Percentiles rank a stretch among this genome's conserved stretches.
Conservation (phyloP, 164 flowering plant genomes). For the Dillenia suffruticosa region DNA sequence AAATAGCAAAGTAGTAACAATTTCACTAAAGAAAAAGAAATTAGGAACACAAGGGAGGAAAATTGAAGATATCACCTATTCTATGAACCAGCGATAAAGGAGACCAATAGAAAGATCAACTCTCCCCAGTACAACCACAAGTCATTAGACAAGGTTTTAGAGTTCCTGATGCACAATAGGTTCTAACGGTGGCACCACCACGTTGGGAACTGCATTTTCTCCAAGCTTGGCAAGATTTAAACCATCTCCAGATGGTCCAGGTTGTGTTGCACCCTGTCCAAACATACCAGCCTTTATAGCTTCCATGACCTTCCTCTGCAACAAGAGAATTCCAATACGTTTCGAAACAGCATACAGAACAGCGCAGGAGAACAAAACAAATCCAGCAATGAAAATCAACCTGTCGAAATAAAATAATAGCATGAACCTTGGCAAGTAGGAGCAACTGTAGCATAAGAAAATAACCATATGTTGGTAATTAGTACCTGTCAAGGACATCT, state of each 20-base stretch:
- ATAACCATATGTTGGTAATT: not conserved
- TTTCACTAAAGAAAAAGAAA: not conserved
- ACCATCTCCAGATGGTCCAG: too few relatives aligned
- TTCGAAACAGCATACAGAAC: conserved; percentile 88
- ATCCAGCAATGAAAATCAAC: conserved; percentile 55
- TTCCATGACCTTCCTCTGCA: conserved; percentile 63
- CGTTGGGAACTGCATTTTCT: too few relatives aligned
- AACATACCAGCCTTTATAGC: conserved; percentile 63
- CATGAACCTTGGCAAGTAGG: conserved; percentile 1
- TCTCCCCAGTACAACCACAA: not conserved
- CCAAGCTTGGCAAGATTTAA: too few relatives aligned
- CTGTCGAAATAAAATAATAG: conserved; percentile 32
- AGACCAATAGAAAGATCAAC: not conserved
- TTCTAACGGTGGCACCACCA: conserved; percentile 5
- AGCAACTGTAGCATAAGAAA: not conserved
- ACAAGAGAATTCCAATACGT: conserved; percentile 68
- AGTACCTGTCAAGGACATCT: conserved; percentile 81
- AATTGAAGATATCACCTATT: not conserved
- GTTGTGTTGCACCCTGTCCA: conserved; percentile 23
- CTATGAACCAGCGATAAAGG: not conserved
- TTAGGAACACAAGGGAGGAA: not conserved
- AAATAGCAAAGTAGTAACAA: too few relatives aligned
- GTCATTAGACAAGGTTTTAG: conserved; percentile 4
- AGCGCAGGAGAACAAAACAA: conserved; percentile 63
- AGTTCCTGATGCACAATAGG: conserved; percentile 30